A percentile compares a stretch with the other conserved stretches of the same genome.
Evolutionary conservation across 106 monocot species (phyloP).

Genomic region (Agapanthus africanus): DNA sequence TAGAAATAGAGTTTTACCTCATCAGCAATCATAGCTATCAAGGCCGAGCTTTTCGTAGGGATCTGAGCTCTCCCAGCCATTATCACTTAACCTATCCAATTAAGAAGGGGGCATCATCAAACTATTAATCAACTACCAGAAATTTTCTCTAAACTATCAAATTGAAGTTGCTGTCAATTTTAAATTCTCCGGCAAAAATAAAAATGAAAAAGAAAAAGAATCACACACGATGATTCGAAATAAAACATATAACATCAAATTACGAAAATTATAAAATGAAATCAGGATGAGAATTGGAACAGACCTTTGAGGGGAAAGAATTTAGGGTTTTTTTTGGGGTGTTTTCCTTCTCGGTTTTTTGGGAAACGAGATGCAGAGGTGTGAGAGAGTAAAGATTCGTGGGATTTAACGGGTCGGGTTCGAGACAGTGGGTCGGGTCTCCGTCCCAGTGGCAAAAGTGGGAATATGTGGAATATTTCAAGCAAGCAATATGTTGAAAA

Average conservation of each 20-base stretch:
- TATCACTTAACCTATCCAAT: background rate
- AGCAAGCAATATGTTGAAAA: too few species aligned
- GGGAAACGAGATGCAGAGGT: background rate
- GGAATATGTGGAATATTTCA: background rate
- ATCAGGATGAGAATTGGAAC: too few species aligned
- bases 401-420: slow-evolving; percentile 7
- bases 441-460: background rate
- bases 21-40: slow-evolving; percentile 25
- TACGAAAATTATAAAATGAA: too few species aligned
- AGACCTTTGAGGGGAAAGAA: too few species aligned
- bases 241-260: too few species aligned
- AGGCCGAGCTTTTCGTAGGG: slow-evolving; percentile 14
- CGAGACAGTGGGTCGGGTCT: background rate
- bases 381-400: too few species aligned
- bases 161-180: too few species aligned
- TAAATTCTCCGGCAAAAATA: too few species aligned
- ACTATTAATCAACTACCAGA: background rate
- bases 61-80: slow-evolving; percentile 21
- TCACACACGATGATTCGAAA: too few species aligned
- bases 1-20: slow-evolving; percentile 8
- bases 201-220: background rate
- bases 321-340: too few species aligned
- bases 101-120: background rate
- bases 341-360: background rate
- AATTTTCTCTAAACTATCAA: background rate